These are phyloP conservation scores for Usnea hakonensis DNA, from an alignment of 495 filamentous ascomycete genomes.

Conservation along the genomic window DNA sequence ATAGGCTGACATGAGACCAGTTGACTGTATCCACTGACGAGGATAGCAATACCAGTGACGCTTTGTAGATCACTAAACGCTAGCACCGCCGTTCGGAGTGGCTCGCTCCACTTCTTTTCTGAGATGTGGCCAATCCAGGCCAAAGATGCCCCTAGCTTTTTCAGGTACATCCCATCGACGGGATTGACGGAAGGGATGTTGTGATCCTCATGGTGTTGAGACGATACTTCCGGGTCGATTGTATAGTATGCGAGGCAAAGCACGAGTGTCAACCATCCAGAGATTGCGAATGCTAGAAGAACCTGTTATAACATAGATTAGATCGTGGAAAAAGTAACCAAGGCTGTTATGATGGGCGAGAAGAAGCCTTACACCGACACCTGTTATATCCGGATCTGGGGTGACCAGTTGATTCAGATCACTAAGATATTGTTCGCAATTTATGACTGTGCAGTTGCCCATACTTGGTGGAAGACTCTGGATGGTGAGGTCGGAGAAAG, in stretches of 20 bases:
- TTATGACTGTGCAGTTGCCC: too few relatives aligned
- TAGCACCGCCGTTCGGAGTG: slow-evolving; percentile 9
- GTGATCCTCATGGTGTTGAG: too few relatives aligned
- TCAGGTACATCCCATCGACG: not conserved
- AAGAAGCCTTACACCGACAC: not conserved
- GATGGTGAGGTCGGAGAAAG: too few relatives aligned
- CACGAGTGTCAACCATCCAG: slow-evolving; percentile 8
- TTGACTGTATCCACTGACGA: slow-evolving; percentile 22
- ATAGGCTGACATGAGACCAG: slow-evolving; percentile 18
- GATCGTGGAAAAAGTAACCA: not conserved
- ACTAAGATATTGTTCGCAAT: too few relatives aligned
- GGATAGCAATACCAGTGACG: slow-evolving; percentile 21
- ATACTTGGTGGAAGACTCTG: too few relatives aligned
- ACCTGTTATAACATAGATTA: not conserved
- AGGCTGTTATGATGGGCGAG: not conserved
- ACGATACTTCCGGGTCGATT: slow-evolving; percentile 1
- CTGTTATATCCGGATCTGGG: not conserved
- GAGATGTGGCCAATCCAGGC: too few relatives aligned
- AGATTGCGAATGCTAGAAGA: slow-evolving; percentile 9
- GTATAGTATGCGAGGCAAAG: slow-evolving; percentile 6
- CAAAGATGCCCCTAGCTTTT: too few relatives aligned
- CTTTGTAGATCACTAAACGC: slow-evolving; percentile 20
- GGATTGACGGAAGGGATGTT: too few relatives aligned
- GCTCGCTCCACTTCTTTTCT: slow-evolving; percentile 8
- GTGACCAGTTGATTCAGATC: too few relatives aligned